A percentile compares a stretch with the other conserved stretches of the same genome.
phyloP scores from a whole-genome alignment of 2,329 filamentous ascomycete genomes.

The Fusarium burgessii region DNA sequence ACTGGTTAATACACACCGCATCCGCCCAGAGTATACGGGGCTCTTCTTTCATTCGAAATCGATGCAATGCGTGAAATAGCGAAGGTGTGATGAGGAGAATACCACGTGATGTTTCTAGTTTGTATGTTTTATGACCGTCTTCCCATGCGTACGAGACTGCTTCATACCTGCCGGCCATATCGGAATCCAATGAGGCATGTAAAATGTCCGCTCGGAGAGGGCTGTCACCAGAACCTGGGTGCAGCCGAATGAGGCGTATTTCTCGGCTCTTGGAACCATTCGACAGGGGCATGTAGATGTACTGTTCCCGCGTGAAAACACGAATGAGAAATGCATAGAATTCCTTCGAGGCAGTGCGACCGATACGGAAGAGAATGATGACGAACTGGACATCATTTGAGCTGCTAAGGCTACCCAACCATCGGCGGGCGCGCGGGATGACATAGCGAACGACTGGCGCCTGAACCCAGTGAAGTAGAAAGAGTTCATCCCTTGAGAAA shows the following conservation, averaged over 20 bases:
- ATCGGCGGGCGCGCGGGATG: neutral
- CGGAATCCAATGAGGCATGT: neutral
- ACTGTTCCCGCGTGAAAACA: neutral
- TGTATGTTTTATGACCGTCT: neutral
- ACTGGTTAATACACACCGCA: neutral
- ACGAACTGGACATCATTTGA: neutral
- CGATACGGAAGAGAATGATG: neutral
- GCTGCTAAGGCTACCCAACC: neutral
- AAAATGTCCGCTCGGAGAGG: neutral
- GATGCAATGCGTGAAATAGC: neutral
- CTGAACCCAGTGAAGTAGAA: neutral
- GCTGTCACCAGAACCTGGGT: neutral
- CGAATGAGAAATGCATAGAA: fast-evolving
- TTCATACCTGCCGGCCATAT: fast-evolving
- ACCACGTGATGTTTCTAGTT: neutral
- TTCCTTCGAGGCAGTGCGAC: fast-evolving
- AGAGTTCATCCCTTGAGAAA: neutral
- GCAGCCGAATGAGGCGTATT: neutral
- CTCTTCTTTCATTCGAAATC: fast-evolving
- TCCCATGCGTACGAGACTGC: neutral
- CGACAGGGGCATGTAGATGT: neutral
- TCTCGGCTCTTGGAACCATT: fast-evolving
- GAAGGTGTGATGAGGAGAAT: neutral
- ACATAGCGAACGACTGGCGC: fast-evolving
- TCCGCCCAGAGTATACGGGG: neutral